These are phyloP conservation scores for Berberis vulgaris DNA, from an alignment of 164 flowering plant species.

Conservation along the genomic window DNA sequence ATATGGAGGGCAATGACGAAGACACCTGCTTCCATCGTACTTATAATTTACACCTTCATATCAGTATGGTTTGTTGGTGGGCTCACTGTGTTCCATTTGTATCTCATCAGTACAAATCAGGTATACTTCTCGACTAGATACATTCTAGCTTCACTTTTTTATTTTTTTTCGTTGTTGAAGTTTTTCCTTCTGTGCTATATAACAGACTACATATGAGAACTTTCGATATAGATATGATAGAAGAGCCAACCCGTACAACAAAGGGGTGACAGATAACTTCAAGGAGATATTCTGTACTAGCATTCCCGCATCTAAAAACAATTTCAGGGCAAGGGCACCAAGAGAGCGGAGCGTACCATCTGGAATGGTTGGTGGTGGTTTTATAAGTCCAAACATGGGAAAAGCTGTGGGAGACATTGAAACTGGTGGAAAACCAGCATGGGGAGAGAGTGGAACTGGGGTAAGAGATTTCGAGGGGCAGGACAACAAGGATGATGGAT, in stretches of 20 bases:
- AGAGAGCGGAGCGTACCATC: slow-evolving; percentile 26
- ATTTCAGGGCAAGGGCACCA: slow-evolving; percentile 45
- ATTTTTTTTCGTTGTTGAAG: not conserved
- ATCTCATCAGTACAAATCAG: not conserved
- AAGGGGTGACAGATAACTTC: slow-evolving; percentile 45
- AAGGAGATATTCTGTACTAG: slow-evolving; percentile 40
- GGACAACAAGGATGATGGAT: no score
- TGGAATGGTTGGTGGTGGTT: slow-evolving; percentile 15
- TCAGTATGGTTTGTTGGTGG: no score
- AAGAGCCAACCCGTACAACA: slow-evolving; percentile 69
- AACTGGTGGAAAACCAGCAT: slow-evolving; percentile 47
- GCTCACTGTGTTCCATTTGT: no score
- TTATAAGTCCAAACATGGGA: slow-evolving; percentile 4
- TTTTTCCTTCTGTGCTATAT: not conserved
- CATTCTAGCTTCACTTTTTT: not conserved
- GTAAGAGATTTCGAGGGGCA: no score
- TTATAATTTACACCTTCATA: no score
- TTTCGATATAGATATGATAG: slow-evolving; percentile 88
- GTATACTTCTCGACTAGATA: not conserved
- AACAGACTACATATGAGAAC: slow-evolving; percentile 93
- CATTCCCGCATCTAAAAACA: slow-evolving; percentile 53
- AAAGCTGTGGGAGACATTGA: slow-evolving; percentile 25
- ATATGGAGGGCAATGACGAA: no score
- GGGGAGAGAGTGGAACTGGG: slow-evolving; percentile 32
- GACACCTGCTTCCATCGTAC: no score